Evolutionary conservation across 2,329 filamentous ascomycete genomes (phyloP).

Genomic region (Cladophialophora yegresii): DNA sequence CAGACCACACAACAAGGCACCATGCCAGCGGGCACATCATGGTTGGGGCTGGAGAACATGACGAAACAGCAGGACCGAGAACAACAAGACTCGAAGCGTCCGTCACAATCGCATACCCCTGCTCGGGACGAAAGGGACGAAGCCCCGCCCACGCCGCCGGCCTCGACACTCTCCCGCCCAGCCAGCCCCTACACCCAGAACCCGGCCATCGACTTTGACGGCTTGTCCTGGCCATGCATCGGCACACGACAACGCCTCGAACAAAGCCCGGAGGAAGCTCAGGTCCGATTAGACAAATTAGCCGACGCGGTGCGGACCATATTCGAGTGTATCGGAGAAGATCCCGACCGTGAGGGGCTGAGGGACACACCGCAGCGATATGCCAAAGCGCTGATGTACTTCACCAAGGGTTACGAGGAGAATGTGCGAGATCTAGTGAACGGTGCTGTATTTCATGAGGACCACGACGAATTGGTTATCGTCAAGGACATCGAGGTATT

Average conservation of each 20-base stretch:
- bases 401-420: constrained; percentile 96
- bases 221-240: constrained; percentile 55
- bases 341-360: constrained; percentile 65
- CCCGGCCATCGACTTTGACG: constrained; percentile 56
- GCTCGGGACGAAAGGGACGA: constrained; percentile 57
- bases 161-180: constrained; percentile 54
- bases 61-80: constrained; percentile 11
- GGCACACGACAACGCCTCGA: constrained; percentile 57
- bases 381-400: constrained; percentile 91
- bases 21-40: constrained; percentile 21
- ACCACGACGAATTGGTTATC: constrained; percentile 95
- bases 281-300: constrained; percentile 61
- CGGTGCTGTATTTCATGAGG: constrained; percentile 90
- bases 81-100: constrained; percentile 20
- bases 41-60: constrained; percentile 31
- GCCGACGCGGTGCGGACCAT: constrained; percentile 64
- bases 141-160: constrained; percentile 54
- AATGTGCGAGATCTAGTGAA: constrained; percentile 92
- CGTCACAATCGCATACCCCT: constrained; percentile 48
- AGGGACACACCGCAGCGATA: constrained; percentile 77
- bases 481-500: constrained; percentile 97
- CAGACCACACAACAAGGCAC: constrained; percentile 21
- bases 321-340: constrained; percentile 66
- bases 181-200: constrained; percentile 53
- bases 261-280: constrained; percentile 59